Base-by-base conservation (phyloP, 495 filamentous ascomycete genomes). In the Podospora anserina region DNA sequence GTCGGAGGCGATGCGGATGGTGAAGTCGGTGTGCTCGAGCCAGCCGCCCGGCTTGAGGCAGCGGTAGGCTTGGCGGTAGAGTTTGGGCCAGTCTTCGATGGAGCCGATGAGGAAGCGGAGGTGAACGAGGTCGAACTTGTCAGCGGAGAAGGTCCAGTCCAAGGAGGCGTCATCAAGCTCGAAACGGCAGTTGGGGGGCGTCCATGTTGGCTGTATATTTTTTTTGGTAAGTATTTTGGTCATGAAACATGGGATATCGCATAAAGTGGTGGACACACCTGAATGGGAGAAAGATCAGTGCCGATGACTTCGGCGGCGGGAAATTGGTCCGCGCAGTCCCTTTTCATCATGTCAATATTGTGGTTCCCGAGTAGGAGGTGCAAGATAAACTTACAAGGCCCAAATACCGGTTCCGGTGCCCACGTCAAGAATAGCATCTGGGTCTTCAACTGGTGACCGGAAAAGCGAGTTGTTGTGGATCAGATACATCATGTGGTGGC, bases 41-140 rank as follows among this genome's bases (percentile, higher is more conserved):
- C 59, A 61, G 5, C 81, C 77, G 30, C 77, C 77, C 6, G 74
- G 74, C 54, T 67, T 66, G 56, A 30, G 20, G 34, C 66, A 58
- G 2, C 49, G 58, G 67, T 74, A 82, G 26, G 75, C 77, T 66
- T 83, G 72, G 23, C 64, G 18, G 62, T 79, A 76, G 2, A 81
- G 81, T 30, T 67, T 76, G 5, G 79, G 74, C 88, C 89, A 91
- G 73, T 90, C 82, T 18, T 69, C 70, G 61, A 91, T 82, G 18
- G 79, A 81, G 34, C 85, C 86, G 66, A 84, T 82, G 27, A 90
- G 74, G 16, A 79, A 77, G 39, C 89, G 85, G 6, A 86, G 80
- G 77, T 91, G 88, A 61, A 91, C 82, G 67, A 87, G 88, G 79
- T 91, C 89, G 69, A 91, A 90, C 63, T 73, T 69, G 64, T 84